These are phyloP conservation scores for Mariannaea sp. DNA, from an alignment of 2,329 filamentous ascomycete genomes.

Conservation along the genomic window DNA sequence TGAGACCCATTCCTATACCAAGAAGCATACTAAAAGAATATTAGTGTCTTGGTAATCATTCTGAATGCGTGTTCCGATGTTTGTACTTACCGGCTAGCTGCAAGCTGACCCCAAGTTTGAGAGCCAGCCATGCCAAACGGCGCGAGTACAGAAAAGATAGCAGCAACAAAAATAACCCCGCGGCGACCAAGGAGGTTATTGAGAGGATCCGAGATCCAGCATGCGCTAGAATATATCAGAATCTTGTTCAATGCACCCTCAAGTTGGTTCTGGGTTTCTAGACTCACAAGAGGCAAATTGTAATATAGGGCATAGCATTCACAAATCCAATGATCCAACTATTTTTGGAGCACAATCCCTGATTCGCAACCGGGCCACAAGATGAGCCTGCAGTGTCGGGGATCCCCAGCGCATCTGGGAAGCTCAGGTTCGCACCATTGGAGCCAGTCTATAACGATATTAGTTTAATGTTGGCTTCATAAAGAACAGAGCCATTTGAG, in stretches of 20 bases:
- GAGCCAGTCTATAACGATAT: conserved; percentile 42
- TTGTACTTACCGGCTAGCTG: conserved; percentile 54
- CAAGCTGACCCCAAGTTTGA: conserved; percentile 63
- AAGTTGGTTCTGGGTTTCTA: background rate
- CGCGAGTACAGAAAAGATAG: conserved; percentile 64
- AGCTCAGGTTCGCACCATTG: conserved; percentile 55
- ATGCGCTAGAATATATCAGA: conserved; percentile 46
- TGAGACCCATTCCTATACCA: conserved; percentile 64
- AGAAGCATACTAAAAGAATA: conserved; percentile 47
- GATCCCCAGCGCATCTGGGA: conserved; percentile 52
- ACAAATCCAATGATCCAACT: conserved; percentile 66
- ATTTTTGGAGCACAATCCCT: conserved; percentile 51
- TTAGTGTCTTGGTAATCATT: background rate
- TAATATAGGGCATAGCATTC: conserved; percentile 55
- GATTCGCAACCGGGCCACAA: conserved; percentile 41
- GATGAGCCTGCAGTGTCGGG: conserved; percentile 37
- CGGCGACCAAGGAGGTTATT: conserved; percentile 64
- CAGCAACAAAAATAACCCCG: conserved; percentile 67
- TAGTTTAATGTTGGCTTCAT: background rate
- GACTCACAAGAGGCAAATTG: conserved; percentile 49
- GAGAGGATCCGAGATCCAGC: conserved; percentile 66
- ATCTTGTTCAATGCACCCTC: conserved; percentile 3
- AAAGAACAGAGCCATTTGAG: background rate
- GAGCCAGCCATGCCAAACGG: conserved; percentile 64
- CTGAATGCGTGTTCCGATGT: background rate